Evolutionary conservation across 2,329 filamentous ascomycete species (phyloP).

Genomic region (Ascosphaera aggregata): DNA sequence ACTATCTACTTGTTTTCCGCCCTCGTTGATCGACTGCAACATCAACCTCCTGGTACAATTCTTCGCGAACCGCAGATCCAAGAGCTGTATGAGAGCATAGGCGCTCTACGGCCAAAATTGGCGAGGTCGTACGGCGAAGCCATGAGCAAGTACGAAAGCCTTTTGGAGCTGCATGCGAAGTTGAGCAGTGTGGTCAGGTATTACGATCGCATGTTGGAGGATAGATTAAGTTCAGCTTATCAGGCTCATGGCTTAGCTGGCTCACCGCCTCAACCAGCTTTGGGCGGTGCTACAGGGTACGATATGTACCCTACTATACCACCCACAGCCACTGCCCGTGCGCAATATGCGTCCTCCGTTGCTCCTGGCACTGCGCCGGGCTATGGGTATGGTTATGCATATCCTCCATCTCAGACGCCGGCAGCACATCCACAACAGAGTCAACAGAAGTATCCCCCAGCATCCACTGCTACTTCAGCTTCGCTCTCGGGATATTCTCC

Average conservation of each 20-base stretch:
- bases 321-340: too few species aligned
- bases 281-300: too few species aligned
- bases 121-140: conserved; percentile 93
- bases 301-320: too few species aligned
- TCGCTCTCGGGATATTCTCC: too few species aligned
- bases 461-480: too few species aligned
- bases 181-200: conserved; percentile 89
- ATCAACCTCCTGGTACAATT: conserved; percentile 86
- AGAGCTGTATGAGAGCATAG: conserved; percentile 92
- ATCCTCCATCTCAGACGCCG: too few species aligned
- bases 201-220: conserved; percentile 95
- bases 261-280: conserved; percentile 24
- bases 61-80: conserved; percentile 94
- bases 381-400: too few species aligned
- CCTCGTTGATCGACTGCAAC: conserved; percentile 78
- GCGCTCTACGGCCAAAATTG: conserved; percentile 75
- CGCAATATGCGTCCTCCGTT: too few species aligned
- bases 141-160: conserved; percentile 97
- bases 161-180: conserved; percentile 86
- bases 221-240: conserved; percentile 80
- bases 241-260: conserved; percentile 47
- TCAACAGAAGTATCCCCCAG: too few species aligned
- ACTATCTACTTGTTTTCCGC: conserved; percentile 95
- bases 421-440: too few species aligned
- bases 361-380: too few species aligned